Conservation (phyloP, 805 yeast species). For the Kregervanrija pseudodelftensis region DNA sequence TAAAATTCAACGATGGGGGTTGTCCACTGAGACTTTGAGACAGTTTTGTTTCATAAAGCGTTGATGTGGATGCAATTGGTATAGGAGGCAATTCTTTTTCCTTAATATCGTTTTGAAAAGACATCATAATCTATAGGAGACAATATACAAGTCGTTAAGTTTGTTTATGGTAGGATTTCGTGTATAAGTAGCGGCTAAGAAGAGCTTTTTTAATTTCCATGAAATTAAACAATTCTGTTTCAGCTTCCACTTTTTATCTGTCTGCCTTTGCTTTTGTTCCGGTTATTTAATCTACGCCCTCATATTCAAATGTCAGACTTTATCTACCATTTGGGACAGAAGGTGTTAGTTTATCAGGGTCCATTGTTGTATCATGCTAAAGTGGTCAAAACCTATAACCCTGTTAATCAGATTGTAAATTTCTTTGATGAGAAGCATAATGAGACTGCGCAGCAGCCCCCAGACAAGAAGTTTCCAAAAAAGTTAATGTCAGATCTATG, state of each 20-base stretch:
- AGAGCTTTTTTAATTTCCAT: no score
- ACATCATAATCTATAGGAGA: no score
- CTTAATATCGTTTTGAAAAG: background rate
- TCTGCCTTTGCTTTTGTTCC: no score
- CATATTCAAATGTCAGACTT: no score
- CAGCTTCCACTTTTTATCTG: no score
- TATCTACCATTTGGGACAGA: constrained; percentile 11
- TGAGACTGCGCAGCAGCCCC: constrained; percentile 29
- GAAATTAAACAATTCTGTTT: no score
- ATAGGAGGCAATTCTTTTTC: constrained; percentile 5
- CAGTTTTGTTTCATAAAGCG: background rate
- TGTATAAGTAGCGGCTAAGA: no score
- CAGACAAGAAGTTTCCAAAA: constrained; percentile 19
- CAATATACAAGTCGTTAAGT: no score
- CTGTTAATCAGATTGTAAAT: constrained; percentile 35
- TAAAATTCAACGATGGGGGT: no score
- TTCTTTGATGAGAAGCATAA: constrained; percentile 24
- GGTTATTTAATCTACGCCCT: no score
- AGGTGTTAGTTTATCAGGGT: constrained; percentile 81
- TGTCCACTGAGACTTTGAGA: no score
- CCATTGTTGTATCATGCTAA: constrained; percentile 87
- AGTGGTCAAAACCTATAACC: constrained; percentile 56
- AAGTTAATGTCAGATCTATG: constrained; percentile 11
- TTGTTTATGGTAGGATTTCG: no score
- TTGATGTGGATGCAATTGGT: background rate